Evolutionary conservation across 2,329 filamentous ascomycete genomes (phyloP).

Genomic region (Pseudogymnoascus sp.): DNA sequence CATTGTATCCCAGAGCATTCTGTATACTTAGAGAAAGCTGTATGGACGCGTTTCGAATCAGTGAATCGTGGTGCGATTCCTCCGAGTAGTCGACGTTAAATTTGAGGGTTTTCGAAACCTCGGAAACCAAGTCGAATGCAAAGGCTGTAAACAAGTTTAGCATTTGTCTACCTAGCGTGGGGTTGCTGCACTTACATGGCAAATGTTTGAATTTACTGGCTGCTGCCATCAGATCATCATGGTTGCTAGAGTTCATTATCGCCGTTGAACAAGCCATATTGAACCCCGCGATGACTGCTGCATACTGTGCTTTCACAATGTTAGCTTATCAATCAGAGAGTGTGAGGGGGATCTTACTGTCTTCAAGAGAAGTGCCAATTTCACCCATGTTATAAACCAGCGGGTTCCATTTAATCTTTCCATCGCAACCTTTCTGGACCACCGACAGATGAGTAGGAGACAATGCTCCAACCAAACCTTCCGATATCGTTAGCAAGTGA

Average conservation of each 20-base stretch:
- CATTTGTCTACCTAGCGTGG: not conserved
- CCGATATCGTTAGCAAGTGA: constrained; percentile 9
- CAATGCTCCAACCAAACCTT: constrained; percentile 50
- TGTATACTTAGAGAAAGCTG: constrained; percentile 72
- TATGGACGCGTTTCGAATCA: constrained; percentile 64
- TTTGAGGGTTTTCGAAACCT: constrained; percentile 60
- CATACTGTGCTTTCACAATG: constrained; percentile 38
- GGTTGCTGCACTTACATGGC: constrained; percentile 11
- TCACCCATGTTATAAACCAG: constrained; percentile 42
- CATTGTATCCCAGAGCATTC: constrained; percentile 65
- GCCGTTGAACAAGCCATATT: constrained; percentile 43
- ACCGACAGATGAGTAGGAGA: constrained; percentile 53
- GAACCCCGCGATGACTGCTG: constrained; percentile 52
- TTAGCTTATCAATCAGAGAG: constrained; percentile 16
- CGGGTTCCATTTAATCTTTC: constrained; percentile 49
- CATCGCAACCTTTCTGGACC: constrained; percentile 49
- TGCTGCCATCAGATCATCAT: constrained; percentile 65
- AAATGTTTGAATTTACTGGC: constrained; percentile 32
- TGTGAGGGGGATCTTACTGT: constrained; percentile 33
- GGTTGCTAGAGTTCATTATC: constrained; percentile 40
- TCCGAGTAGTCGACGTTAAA: constrained; percentile 74
- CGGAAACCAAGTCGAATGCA: constrained; percentile 52
- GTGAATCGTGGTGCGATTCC: constrained; percentile 60
- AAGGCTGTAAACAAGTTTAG: constrained; percentile 38
- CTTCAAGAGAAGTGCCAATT: constrained; percentile 39